phyloP scores from a whole-genome alignment of 306 rosid species.

The Luffa acutangula region DNA sequence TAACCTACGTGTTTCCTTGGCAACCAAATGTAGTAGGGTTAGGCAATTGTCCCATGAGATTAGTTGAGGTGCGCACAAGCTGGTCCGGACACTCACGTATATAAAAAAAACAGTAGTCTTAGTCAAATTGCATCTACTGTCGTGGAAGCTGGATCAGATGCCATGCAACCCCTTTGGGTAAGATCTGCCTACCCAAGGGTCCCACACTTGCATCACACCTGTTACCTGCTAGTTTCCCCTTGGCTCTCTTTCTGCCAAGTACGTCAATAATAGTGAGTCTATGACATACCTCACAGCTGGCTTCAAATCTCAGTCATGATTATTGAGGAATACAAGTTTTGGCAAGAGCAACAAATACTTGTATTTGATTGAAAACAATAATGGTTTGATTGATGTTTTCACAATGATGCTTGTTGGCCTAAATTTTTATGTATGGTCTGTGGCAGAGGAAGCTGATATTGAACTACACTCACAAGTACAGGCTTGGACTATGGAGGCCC shows the following conservation, averaged over 20 bases:
- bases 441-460: conserved; percentile 80
- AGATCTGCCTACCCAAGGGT: not conserved
- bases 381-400: not conserved
- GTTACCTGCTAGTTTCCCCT: not conserved
- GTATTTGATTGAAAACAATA: not conserved
- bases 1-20: no score
- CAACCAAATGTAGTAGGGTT: no score
- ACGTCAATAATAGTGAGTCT: not conserved
- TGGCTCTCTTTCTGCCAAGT: not conserved
- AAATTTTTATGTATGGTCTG: conserved; percentile 12
- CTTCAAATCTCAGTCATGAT: not conserved
- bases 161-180: not conserved
- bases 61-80: no score
- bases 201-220: not conserved
- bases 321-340: not conserved
- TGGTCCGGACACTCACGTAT: no score
- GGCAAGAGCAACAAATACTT: not conserved
- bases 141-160: no score
- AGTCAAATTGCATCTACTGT: not conserved
- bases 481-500: conserved; percentile 88
- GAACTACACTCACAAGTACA: conserved; percentile 50
- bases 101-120: not conserved
- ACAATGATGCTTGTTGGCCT: not conserved
- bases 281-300: not conserved
- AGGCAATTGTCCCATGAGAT: no score